These are phyloP conservation scores for Perkinsus olseni DNA, from an alignment of 169 alveolate species.

Conservation along the genomic window DNA sequence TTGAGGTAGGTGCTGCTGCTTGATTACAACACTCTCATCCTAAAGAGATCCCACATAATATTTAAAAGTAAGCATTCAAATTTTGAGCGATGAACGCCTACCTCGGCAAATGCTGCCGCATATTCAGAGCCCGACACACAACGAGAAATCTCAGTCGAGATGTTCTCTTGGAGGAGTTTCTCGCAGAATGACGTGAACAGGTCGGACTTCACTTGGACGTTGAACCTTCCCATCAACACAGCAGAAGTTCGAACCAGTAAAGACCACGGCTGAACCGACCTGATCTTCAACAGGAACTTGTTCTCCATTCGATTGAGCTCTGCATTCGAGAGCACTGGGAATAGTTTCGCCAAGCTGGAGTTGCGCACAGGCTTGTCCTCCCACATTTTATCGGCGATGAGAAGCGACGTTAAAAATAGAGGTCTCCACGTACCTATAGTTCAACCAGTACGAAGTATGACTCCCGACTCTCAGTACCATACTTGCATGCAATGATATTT, in stretches of 20 bases:
- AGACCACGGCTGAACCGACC: background rate
- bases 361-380: constrained; percentile 37
- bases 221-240: constrained; percentile 6
- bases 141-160: background rate
- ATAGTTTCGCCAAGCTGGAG: constrained; percentile 30
- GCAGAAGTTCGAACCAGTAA: background rate
- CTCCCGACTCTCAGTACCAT: background rate
- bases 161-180: constrained; percentile 18
- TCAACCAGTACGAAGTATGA: background rate
- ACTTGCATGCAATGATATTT: constrained; percentile 28
- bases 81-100: too few species aligned
- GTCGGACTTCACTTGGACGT: constrained; percentile 30
- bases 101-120: background rate
- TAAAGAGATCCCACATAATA: too few species aligned
- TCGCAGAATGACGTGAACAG: constrained; percentile 34
- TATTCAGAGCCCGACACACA: background rate
- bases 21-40: too few species aligned
- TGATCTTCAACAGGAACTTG: background rate
- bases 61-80: too few species aligned
- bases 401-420: constrained; percentile 27
- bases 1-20: too few species aligned
- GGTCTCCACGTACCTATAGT: constrained; percentile 27
- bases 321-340: constrained; percentile 11
- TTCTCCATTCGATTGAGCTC: constrained; percentile 1
- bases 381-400: constrained; percentile 37